These are phyloP conservation scores for Chalciporus piperatoides DNA, from an alignment of 1,284 basidiomycete genomes.

Conservation along the genomic window DNA sequence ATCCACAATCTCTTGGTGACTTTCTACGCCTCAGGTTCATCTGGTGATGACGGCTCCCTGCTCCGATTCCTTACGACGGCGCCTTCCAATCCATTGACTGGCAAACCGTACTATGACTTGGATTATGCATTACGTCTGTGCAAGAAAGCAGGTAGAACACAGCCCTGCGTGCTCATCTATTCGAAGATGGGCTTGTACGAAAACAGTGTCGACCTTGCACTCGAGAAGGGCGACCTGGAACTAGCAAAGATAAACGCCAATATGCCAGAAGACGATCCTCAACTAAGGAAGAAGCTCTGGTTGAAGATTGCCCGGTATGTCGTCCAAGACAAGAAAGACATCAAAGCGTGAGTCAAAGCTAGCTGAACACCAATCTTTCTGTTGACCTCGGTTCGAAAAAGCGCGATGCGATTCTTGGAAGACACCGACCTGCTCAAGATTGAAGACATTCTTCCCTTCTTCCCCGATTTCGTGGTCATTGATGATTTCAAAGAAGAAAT, in stretches of 20 bases:
- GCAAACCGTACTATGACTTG: constrained; percentile 91
- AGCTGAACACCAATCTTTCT: constrained; percentile 6
- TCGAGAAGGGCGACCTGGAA: constrained; percentile 91
- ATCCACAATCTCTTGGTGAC: constrained; percentile 95
- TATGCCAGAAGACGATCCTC: constrained; percentile 86
- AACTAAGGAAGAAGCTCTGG: constrained; percentile 93
- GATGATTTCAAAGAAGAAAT: constrained; percentile 99
- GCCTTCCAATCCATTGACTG: constrained; percentile 78
- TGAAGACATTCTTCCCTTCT: constrained; percentile 98
- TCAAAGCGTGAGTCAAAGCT: constrained; percentile 76
- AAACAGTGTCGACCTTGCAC: constrained; percentile 91
- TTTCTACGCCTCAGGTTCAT: constrained; percentile 54
- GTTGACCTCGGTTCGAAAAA: constrained; percentile 33
- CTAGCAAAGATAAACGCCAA: constrained; percentile 93
- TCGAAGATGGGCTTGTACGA: constrained; percentile 98
- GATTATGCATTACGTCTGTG: constrained; percentile 95
- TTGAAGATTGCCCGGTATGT: constrained; percentile 97
- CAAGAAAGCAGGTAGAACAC: constrained; percentile 76
- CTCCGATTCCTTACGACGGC: constrained; percentile 84
- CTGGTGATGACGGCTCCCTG: constrained; percentile 74
- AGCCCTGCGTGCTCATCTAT: constrained; percentile 96
- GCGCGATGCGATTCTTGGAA: constrained; percentile 95
- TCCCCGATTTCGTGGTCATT: constrained; percentile 99
- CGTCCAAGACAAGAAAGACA: constrained; percentile 95
- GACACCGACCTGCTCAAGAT: constrained; percentile 94